Conservation (phyloP, 2,329 filamentous ascomycete genomes). For the Venturia pyrina region DNA sequence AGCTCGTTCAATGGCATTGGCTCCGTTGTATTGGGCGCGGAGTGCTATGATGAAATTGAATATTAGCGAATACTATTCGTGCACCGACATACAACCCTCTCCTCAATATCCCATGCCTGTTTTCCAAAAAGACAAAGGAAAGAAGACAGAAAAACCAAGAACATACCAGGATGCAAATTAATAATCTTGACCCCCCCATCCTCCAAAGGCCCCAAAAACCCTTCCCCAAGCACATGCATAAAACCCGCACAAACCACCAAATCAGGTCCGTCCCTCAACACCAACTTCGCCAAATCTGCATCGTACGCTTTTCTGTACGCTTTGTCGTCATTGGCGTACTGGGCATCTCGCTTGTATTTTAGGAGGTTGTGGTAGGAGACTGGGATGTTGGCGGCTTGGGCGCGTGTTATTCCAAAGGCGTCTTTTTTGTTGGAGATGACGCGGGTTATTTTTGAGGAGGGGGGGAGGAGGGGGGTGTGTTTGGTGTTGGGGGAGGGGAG, state of each 20-base stretch:
- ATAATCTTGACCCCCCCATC: constrained; percentile 57
- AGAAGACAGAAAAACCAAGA: not conserved
- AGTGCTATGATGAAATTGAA: constrained; percentile 30
- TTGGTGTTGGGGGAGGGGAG: too few species aligned
- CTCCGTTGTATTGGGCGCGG: constrained; percentile 66
- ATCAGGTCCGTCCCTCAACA: constrained; percentile 57
- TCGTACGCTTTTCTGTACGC: constrained; percentile 60
- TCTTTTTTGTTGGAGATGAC: constrained; percentile 57
- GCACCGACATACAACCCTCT: too few species aligned
- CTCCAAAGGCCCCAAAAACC: constrained; percentile 60
- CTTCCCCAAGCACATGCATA: constrained; percentile 70
- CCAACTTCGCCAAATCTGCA: constrained; percentile 57
- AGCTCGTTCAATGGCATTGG: constrained; percentile 66
- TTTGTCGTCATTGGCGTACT: constrained; percentile 42
- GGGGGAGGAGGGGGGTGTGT: constrained; percentile 29
- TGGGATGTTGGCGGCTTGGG: constrained; percentile 52
- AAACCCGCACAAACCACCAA: constrained; percentile 75
- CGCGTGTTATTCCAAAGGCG: constrained; percentile 55
- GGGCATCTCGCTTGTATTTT: constrained; percentile 53
- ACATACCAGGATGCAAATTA: constrained; percentile 59
- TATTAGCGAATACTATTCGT: not conserved
- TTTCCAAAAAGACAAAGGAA: not conserved
- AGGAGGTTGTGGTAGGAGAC: constrained; percentile 76
- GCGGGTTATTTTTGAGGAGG: constrained; percentile 47
- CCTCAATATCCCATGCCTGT: too few species aligned